Evolutionary conservation across 2,329 filamentous ascomycete genomes (phyloP).

Genomic region (Lecanicillium sp.): DNA sequence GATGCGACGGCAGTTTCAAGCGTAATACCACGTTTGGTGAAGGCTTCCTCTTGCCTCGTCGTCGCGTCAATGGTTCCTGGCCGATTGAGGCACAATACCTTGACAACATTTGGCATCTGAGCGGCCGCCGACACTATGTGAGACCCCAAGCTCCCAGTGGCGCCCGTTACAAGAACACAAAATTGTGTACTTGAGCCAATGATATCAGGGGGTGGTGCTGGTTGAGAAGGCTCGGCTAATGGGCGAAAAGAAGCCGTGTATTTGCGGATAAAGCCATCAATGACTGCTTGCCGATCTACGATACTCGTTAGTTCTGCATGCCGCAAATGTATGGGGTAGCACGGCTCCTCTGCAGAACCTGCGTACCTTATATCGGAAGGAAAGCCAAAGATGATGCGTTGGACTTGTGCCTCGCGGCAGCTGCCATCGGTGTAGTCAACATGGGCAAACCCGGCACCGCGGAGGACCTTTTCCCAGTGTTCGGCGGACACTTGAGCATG

Average conservation of each 20-base stretch:
- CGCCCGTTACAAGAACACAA: conserved; percentile 28
- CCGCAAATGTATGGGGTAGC: too few species aligned
- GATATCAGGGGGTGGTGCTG: too few species aligned
- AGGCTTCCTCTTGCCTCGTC: conserved; percentile 4
- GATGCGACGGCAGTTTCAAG: not conserved
- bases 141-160: conserved; percentile 28
- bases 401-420: conserved; percentile 8
- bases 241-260: too few species aligned
- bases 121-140: conserved; percentile 26
- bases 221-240: too few species aligned
- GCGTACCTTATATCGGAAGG: too few species aligned
- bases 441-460: conserved; percentile 10
- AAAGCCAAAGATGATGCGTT: conserved; percentile 7
- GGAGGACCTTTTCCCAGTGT: conserved; percentile 10
- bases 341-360: too few species aligned
- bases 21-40: conserved; percentile 4
- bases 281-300: too few species aligned
- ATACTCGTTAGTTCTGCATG: too few species aligned
- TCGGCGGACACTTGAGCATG: not conserved
- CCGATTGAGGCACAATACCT: conserved; percentile 39
- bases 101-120: conserved; percentile 15
- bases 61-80: not conserved
- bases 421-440: conserved; percentile 15
- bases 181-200: too few species aligned
- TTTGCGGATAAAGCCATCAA: too few species aligned